Evolutionary conservation across 164 flowering plant genomes (phyloP).

Genomic region (Annona squamosa): DNA sequence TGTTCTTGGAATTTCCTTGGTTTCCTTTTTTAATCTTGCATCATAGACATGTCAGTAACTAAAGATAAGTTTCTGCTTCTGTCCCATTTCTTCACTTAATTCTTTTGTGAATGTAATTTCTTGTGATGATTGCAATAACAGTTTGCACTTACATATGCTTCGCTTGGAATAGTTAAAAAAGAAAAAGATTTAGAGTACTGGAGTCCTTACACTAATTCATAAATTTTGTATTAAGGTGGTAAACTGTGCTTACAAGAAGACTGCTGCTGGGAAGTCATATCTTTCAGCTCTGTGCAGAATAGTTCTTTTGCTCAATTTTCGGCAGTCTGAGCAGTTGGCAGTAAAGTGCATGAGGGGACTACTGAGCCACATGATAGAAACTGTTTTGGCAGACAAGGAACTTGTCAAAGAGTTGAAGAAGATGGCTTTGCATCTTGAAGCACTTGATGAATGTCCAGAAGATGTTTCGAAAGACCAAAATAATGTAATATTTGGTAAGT

Average conservation of each 20-base stretch:
- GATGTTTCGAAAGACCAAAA: constrained; percentile 46
- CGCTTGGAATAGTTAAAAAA: neutral
- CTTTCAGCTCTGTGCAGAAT: constrained; percentile 60
- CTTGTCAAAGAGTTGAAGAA: constrained; percentile 58
- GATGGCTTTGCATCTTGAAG: constrained; percentile 54
- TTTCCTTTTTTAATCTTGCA: neutral
- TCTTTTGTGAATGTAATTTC: neutral
- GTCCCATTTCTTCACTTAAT: neutral
- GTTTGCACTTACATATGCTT: neutral
- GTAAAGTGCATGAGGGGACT: constrained; percentile 64
- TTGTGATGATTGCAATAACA: neutral
- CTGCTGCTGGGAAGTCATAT: constrained; percentile 75
- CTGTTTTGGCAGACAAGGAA: constrained; percentile 57
- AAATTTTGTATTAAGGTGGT: constrained; percentile 37
- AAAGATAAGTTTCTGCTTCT: neutral
- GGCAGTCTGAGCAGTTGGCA: constrained; percentile 56
- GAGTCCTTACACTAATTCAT: neutral
- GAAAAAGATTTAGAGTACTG: neutral
- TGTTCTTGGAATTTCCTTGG: neutral
- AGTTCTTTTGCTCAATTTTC: constrained; percentile 51
- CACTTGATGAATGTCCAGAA: constrained; percentile 47
- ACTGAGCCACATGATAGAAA: constrained; percentile 35
- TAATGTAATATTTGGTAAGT: constrained; percentile 52
- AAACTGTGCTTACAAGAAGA: constrained; percentile 58
- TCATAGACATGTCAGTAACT: neutral